Evolutionary conservation across 2,329 filamentous ascomycete genomes (phyloP), one percentile per base, ranked within the genome.

Genomic region (Herpotrichia juniperi): DNA sequence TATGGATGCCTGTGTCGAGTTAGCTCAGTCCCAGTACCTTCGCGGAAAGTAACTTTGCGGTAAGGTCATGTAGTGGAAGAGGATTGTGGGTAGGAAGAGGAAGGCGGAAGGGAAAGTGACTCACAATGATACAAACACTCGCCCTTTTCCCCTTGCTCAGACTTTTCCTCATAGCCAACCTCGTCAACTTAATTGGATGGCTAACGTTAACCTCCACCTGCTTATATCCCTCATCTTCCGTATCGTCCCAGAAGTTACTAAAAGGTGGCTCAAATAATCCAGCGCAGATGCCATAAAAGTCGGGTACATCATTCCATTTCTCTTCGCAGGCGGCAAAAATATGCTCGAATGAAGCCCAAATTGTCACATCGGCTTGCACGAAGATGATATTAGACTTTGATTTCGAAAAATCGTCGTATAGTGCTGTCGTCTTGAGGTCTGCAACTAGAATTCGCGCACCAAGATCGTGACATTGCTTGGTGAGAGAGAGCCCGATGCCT

Each of bases 401-500:
- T 11, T 53, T 34, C 2, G 51, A 55, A 44, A 63, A 64, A 24
- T 34, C 37, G 21, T 64, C 56, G 42, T 66, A 64, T 1, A 59
- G 55, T 1, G 59, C 43, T 21, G 64, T 68, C 9, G 59, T 55
- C 16, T 56, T 61, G 25, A 69, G 52, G 42, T 70, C 67, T 1
- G 64, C 59, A 4, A 70, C 62, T 1, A 70, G 48, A 19, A 69
- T 42, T 14, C 48, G 54, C 1, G 62, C 59, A 11, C 65, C 66
- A 10, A 65, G 57, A 8, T 24, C 51, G 24, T 64, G 54, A 21
- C 57, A 63, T 63, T 70, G 61, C 49, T 69, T 60, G 4, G 63
- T 59, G 22, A 73, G 63, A 5, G 53, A 49, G 26, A 74, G 60
- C 17, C 69, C 68, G 37, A 74, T 73, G 17, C 70, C 70, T 69